Evolutionary conservation across 1,284 basidiomycete species (phyloP), one percentile per base, ranked within the genome.

Genomic region (Leucoagaricus sp.): DNA sequence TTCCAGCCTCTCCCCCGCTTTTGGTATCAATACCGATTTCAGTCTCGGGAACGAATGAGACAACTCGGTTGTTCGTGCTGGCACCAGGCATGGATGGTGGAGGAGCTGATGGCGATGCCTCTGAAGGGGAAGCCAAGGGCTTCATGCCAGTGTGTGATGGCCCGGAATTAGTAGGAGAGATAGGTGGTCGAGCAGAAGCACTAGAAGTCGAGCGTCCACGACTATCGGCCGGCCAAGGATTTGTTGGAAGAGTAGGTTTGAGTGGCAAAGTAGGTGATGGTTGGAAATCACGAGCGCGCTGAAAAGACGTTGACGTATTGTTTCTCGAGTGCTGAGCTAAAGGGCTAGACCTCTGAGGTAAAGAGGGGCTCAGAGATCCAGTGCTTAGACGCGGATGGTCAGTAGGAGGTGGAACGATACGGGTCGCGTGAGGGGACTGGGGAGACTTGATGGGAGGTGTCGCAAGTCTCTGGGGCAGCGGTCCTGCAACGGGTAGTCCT

Each of bases 1-100:
- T 94, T 0, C 93, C 93, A 5, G 91, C 91, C 60, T 81, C 85
- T 1, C 91, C 92, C 3, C 91, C 92, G 8, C 68, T 81, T 64
- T 86, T 85, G 13, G 91, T 93, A 65, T 93, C 84, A 4, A 84
- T 78, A 40, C 79, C 72, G 13, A 62, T 57, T 55, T 71, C 70
- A 10, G 63, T 53, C 38, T 58, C 60, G 23, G 60, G 61, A 19
- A 59, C 46, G 45, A 55, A 56, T 21, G 59, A 57, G 46, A 46
- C 25, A 41, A 36, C 34, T 21, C 41, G 28, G 19, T 55, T n/a
- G 31, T 23, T 15, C 19, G 49, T 38, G 49, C 52, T 38, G 34
- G 47, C 15, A 28, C 19, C 40, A 6, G 52, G 29, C 53, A 56
- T 60, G 59, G 61, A 52, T 49, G 40, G 64, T 31, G 36, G 58